These are phyloP conservation scores for Lipomyces japonicus DNA, from an alignment of 805 yeast species.

Conservation along the genomic window DNA sequence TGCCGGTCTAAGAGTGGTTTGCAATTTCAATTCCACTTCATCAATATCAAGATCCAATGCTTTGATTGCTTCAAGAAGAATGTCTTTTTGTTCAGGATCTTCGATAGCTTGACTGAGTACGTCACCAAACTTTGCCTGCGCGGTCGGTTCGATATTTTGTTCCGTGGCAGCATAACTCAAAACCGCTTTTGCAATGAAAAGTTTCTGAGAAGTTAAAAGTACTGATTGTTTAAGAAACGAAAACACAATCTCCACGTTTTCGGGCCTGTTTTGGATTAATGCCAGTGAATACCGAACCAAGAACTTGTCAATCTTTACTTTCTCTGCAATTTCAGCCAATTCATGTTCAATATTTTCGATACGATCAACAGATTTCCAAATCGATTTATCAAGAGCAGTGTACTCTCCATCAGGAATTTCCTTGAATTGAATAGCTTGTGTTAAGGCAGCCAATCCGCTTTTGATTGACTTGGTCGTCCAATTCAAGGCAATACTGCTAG, in stretches of 20 bases:
- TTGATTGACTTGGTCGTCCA: conserved; percentile 34
- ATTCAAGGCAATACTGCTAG: conserved; percentile 52
- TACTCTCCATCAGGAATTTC: conserved; percentile 22
- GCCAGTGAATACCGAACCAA: conserved; percentile 46
- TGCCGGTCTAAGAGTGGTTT: conserved; percentile 23
- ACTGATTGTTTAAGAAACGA: conserved; percentile 1
- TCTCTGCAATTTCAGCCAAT: conserved; percentile 31
- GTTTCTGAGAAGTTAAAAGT: conserved; percentile 10
- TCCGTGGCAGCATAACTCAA: not conserved
- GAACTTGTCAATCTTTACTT: conserved; percentile 42
- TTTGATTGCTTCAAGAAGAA: conserved; percentile 24
- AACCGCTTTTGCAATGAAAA: conserved; percentile 8
- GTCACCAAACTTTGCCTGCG: conserved; percentile 3
- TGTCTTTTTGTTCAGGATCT: conserved; percentile 1
- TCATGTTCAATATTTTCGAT: conserved; percentile 30
- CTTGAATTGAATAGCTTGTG: conserved; percentile 19
- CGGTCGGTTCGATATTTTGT: conserved; percentile 1
- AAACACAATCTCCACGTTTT: conserved; percentile 22
- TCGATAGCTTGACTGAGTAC: conserved; percentile 1
- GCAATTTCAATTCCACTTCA: conserved; percentile 26
- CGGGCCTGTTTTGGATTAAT: conserved; percentile 44
- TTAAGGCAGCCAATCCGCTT: conserved; percentile 22
- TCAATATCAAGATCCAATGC: conserved; percentile 26
- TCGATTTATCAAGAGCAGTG: conserved; percentile 25
- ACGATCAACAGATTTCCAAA: conserved; percentile 24